Percentiles rank a stretch among this genome's conserved stretches.
Evolutionary conservation across 805 yeast species (phyloP).

Genomic region (Candida cerambycidarum): DNA sequence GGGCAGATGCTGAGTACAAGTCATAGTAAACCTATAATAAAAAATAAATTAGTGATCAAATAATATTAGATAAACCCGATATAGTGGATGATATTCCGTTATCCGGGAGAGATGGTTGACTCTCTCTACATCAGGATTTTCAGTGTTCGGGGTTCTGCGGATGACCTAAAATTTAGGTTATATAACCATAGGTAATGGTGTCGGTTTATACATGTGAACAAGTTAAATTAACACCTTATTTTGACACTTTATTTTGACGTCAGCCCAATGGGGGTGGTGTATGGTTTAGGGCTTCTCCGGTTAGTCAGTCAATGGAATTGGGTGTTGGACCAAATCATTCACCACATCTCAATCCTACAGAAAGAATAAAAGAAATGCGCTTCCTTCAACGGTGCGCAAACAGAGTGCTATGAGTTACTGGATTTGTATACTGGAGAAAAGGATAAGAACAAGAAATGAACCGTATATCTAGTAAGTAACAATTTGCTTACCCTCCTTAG

Average conservation of each 20-base stretch:
- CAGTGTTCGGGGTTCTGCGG: slow-evolving; percentile 1
- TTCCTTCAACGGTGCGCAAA: slow-evolving; percentile 6
- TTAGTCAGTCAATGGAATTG: too few relatives aligned
- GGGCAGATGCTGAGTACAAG: too few relatives aligned
- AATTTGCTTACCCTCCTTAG: slow-evolving; percentile 38
- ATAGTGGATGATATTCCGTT: too few relatives aligned
- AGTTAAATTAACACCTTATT: too few relatives aligned
- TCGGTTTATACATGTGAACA: not conserved
- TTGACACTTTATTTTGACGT: too few relatives aligned
- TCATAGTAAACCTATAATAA: too few relatives aligned
- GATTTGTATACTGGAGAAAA: not conserved
- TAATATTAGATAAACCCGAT: too few relatives aligned
- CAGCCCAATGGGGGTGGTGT: too few relatives aligned
- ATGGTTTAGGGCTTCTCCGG: too few relatives aligned
- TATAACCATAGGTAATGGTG: not conserved
- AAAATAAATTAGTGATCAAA: too few relatives aligned
- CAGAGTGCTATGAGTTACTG: not conserved
- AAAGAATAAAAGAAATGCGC: not conserved
- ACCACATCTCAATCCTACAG: too few relatives aligned
- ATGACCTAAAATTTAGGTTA: not conserved
- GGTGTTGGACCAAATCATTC: not conserved
- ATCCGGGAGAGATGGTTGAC: slow-evolving; percentile 1
- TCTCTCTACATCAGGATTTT: not conserved
- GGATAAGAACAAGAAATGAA: not conserved
- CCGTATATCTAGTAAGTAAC: slow-evolving; percentile 6